Evolutionary conservation across 305 asterid species (phyloP), one percentile per base, ranked within the genome.

Genomic region (Nicotiana rustica): DNA sequence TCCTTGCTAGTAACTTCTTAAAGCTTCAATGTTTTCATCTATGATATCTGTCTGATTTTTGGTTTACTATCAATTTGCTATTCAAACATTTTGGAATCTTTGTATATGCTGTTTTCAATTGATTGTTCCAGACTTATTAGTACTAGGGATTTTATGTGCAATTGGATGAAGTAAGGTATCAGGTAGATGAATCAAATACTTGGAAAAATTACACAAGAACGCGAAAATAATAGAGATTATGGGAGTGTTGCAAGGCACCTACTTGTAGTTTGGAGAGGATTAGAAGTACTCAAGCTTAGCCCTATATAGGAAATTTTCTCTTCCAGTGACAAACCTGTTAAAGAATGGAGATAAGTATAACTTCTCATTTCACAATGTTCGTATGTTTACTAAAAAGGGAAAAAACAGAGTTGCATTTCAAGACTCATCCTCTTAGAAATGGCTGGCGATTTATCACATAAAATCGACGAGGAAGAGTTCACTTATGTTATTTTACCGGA

Each of bases 211-310:
- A 52, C 55, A 52, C 29, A 25, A 9, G 31, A 6, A 9, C 15
- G 9, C 31, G 4, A 55, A n/a, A 52, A 14, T 2, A 19, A 29
- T 29, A 29, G 2, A 52, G 47, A 15, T 29, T 8, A 29, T 29
- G 59, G 10, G 80, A 64, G 17, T 52, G 47, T 15, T 75, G 47
- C 65, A 25, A 60, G 65, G 21, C 29, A 18, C 38, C 38, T 6
- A 19, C 78, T 19, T 44, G 64, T 10, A 13, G 25, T 75, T 52
- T 47, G 64, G 14, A 70, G 36, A 70, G 79, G 36, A 75, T 75
- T 49, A 52, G 64, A 36, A 75, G 64, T 25, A 21, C 41, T 73
- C 79, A 73, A 25, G 79, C 79, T 1, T 57, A 52, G 79, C 38
- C 25, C 29, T 13, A 49, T 29, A 12, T 25, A 49, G 62, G 41